Percentiles rank a stretch among this genome's conserved stretches.
Evolutionary conservation across 345 rosid genomes (phyloP).

Genomic region (Tarenaya hassleriana): DNA sequence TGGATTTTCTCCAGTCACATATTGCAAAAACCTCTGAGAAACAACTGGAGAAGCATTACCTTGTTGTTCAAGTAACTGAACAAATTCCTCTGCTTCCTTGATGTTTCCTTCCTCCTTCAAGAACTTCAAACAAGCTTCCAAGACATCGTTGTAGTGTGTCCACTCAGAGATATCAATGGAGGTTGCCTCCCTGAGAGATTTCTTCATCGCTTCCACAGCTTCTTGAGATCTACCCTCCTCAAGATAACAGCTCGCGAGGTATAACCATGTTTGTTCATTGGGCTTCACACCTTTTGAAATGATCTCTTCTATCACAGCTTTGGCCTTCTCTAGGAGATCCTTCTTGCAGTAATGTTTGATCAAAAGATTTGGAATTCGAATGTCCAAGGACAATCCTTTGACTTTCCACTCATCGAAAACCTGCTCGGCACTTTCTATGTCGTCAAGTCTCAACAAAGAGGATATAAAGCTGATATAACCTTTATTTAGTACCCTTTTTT

Average conservation of each 20-base stretch:
- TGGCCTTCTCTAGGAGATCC: constrained; percentile 33
- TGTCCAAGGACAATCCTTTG: constrained; percentile 1
- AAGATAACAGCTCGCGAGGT: constrained; percentile 26
- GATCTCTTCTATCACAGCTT: constrained; percentile 14
- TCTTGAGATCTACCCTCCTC: constrained; percentile 14
- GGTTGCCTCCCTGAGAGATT: constrained; percentile 17
- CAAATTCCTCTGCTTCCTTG: constrained; percentile 23
- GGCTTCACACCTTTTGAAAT: constrained; percentile 25
- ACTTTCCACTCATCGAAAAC: constrained; percentile 40
- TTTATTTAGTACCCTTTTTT: constrained; percentile 9
- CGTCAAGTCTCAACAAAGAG: constrained; percentile 35
- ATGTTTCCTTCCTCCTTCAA: constrained; percentile 21
- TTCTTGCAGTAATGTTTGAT: constrained; percentile 26
- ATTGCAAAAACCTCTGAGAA: constrained; percentile 21
- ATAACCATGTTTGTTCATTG: constrained; percentile 23
- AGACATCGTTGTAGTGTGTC: constrained; percentile 14
- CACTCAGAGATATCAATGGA: constrained; percentile 8
- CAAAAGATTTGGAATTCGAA: constrained; percentile 27
- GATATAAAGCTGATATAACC: constrained; percentile 22
- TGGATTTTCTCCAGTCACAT: not conserved
- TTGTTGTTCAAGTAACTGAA: constrained; percentile 19
- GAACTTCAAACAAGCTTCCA: constrained; percentile 27
- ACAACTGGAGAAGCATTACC: constrained; percentile 19
- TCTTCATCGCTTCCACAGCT: constrained; percentile 30
- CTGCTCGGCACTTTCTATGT: constrained; percentile 36